Conservation (phyloP, 179 eudicot genomes). For the Camellia oleifera region DNA sequence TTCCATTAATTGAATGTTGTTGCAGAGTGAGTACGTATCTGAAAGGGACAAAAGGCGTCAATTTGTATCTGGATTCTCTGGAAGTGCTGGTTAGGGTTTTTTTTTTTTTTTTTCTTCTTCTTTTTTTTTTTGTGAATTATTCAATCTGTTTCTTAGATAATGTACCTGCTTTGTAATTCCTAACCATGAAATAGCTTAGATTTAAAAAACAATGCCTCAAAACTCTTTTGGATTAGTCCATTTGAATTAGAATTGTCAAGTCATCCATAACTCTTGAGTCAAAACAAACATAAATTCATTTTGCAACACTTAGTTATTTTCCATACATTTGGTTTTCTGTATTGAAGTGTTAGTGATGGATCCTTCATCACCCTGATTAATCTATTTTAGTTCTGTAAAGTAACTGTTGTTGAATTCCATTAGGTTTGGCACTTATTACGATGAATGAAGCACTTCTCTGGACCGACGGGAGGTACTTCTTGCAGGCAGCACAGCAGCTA, state of each 20-base stretch:
- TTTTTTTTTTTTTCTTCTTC: background rate
- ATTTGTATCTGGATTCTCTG: slow-evolving; percentile 85
- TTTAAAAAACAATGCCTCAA: too few species aligned
- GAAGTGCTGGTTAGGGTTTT: slow-evolving; percentile 70
- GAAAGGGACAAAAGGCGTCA: slow-evolving; percentile 81
- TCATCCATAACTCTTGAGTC: background rate
- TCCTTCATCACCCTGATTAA: background rate
- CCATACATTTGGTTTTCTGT: background rate
- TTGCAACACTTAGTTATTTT: background rate
- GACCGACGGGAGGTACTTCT: slow-evolving; percentile 95
- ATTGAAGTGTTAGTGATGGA: background rate
- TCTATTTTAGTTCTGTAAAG: background rate
- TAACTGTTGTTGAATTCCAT: background rate
- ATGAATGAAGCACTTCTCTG: slow-evolving; percentile 79
- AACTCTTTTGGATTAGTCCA: background rate
- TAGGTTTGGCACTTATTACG: slow-evolving; percentile 90
- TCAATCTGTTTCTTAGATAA: background rate
- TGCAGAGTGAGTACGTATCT: slow-evolving; percentile 88
- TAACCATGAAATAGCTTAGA: background rate
- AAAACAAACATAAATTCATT: too few species aligned
- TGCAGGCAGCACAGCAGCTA: slow-evolving; percentile 76
- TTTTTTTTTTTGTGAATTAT: background rate
- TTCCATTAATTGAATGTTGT: slow-evolving; percentile 13
- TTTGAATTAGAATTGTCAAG: background rate
- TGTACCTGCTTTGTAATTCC: slow-evolving; percentile 3